Base-by-base conservation (phyloP, 1,139 yeast species). In the Yamadazyma conglobata region DNA sequence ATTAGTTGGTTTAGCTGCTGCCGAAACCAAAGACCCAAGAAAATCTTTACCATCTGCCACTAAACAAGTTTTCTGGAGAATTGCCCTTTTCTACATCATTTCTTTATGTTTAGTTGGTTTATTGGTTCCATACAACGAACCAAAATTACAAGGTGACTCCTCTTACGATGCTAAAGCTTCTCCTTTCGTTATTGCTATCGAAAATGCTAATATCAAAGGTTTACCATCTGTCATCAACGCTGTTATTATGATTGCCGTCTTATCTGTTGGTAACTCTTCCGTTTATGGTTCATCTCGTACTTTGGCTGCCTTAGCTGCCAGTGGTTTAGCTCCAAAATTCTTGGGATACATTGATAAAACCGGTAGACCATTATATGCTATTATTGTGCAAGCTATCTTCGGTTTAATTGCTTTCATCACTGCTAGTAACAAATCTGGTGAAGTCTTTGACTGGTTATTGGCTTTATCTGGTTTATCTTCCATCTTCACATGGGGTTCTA, bases 391-490 rank as follows among this genome's bases (percentile, higher is more conserved):
- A 25, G 59, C 74, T 29, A 41, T 64, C 21, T 60, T 79, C 50
- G 95, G 93, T 24, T 64, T 83, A 22, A 66, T 86, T 35, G 42
- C 43, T 43, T 86, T 78, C 60, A 64, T 83, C 39, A 87, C 87
- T 20, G 86, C 93, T 20, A 72, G 81, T 28, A 56, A 70, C 14
- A 64, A 78, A 35, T 76, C 83, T 54, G 77, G 72, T 39, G 70
- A 65, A 19, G 85, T 86, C 10, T 87, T 87, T 57, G 66, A 64
- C 44, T 87, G 96, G 95, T 64, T 87, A 49, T 64, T 85, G 52
- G 85, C 95, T 15, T 64, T 88, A 28, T 82, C 95, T 10, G 93
- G 94, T 37, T 73, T 86, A 42, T 81, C 93, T 26, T 80, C 95
- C 2, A 67, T 87, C 35, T 85, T 86, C 56, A 83, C 93, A 5